Percentiles rank a stretch among this genome's conserved stretches.
These are phyloP conservation scores for Acacia acuminata DNA, from an alignment of 306 rosid genomes.

Conservation along the genomic window DNA sequence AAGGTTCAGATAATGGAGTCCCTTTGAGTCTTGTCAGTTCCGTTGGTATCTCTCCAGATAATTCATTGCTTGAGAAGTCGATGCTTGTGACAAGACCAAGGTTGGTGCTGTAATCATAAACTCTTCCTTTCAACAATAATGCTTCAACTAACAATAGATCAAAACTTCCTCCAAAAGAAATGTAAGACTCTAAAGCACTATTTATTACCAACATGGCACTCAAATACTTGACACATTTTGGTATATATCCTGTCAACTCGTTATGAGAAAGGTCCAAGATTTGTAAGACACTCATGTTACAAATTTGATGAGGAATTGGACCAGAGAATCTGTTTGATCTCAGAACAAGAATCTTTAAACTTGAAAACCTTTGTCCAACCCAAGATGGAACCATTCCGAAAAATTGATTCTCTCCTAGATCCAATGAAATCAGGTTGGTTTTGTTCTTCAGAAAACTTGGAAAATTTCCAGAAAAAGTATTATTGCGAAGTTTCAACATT, in stretches of 20 bases:
- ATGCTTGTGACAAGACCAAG: neutral
- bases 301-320: neutral
- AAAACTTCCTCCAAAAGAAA: neutral
- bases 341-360: conserved; percentile 29
- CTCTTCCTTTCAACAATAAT: neutral
- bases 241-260: neutral
- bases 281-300: neutral
- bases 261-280: neutral
- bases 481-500: neutral
- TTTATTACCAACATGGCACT: neutral
- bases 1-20: neutral
- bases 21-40: neutral
- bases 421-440: neutral
- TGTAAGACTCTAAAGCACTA: neutral
- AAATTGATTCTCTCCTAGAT: neutral
- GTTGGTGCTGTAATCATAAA: neutral
- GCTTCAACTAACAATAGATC: neutral
- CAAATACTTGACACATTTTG: neutral
- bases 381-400: neutral
- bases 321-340: neutral
- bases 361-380: neutral
- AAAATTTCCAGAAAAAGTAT: neutral
- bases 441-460: neutral
- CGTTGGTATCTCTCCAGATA: neutral
- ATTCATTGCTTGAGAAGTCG: neutral